Evolutionary conservation across 768 basidiomycete species (phyloP), one percentile per base, ranked within the genome.

Genomic region (Leccinum truebloodii): DNA sequence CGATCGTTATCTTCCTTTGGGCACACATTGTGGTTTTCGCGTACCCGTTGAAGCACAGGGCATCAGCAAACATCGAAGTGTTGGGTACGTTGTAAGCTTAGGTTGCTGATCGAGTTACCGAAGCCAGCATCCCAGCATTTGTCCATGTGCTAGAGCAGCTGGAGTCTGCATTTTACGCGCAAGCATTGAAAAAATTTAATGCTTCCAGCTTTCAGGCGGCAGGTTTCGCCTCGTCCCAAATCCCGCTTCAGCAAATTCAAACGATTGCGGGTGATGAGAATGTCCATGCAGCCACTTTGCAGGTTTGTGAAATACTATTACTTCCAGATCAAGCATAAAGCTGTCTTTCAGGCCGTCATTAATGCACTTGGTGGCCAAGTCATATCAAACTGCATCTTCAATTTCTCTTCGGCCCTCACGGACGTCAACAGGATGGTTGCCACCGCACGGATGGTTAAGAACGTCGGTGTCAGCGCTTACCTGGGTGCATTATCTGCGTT

Each of bases 141-240:
- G 89, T 90, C 50, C 78, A 86, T 70, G 85, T 89, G 53, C 78
- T 93, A 49, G 91, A 93, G 71, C 83, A 87, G 63, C 77, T 92
- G 16, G 91, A 92, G 72, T 80, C 80, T 13, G 66, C 76, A 28
- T 92, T 92, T 69, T 94, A 94, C 71, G 60, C 75, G 2, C 81
- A 90, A 67, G 89, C 84, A 16, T 76, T 92, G 24, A 55, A 73
- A 13, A 87, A 86, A 67, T 93, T 93, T 79, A 74, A 83, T 64
- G 75, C 78, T 34, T 69, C 80, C 4, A 88, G 89, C 71, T 92
- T 92, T 72, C 73, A 71, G 8, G 62, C 74, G 12, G 91, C 89
- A 60, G 90, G 90, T 26, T 92, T 87, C 75, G 61, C 79, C 7
- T 80, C 81, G 10, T 76, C 80, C 14, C 71, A 81, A 35, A 64